Conservation (phyloP, 1,139 yeast species). For the Yamadazyma epiphylla region DNA sequence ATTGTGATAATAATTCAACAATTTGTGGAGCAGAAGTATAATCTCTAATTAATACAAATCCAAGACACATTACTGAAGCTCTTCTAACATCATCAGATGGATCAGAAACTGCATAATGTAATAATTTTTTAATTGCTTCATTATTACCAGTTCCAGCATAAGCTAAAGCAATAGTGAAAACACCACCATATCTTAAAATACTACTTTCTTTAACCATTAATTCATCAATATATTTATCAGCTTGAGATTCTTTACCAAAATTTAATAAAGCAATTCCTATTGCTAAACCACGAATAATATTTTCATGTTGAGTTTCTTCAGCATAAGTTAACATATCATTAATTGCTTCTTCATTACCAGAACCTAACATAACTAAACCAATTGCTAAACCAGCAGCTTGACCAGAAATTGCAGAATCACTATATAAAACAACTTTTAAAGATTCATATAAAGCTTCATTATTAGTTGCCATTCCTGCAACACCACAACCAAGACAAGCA, state of each 20-base stretch:
- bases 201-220: slow-evolving; percentile 76
- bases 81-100: slow-evolving; percentile 96
- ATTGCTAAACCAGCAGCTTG: slow-evolving; percentile 96
- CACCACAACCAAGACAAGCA: slow-evolving; percentile 93
- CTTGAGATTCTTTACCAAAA: slow-evolving; percentile 82
- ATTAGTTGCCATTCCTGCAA: slow-evolving; percentile 93
- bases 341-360: slow-evolving; percentile 71
- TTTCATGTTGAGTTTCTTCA: slow-evolving; percentile 93
- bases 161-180: slow-evolving; percentile 89
- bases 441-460: slow-evolving; percentile 75
- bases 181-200: slow-evolving; percentile 92
- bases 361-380: slow-evolving; percentile 95
- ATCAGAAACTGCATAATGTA: slow-evolving; percentile 94
- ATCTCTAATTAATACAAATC: slow-evolving; percentile 86
- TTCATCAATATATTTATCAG: slow-evolving; percentile 66
- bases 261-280: slow-evolving; percentile 84
- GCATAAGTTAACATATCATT: slow-evolving; percentile 89
- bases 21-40: slow-evolving; percentile 93
- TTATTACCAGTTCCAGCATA: slow-evolving; percentile 96
- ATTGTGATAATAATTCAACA: slow-evolving; percentile 87
- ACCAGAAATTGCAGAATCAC: slow-evolving; percentile 92
- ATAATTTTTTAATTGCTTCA: slow-evolving; percentile 75
- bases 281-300: slow-evolving; percentile 87
- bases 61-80: slow-evolving; percentile 91
- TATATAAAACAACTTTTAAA: slow-evolving; percentile 76